These are phyloP conservation scores for Clonostachys chloroleuca DNA, from an alignment of 2,329 filamentous ascomycete species.

Conservation along the genomic window DNA sequence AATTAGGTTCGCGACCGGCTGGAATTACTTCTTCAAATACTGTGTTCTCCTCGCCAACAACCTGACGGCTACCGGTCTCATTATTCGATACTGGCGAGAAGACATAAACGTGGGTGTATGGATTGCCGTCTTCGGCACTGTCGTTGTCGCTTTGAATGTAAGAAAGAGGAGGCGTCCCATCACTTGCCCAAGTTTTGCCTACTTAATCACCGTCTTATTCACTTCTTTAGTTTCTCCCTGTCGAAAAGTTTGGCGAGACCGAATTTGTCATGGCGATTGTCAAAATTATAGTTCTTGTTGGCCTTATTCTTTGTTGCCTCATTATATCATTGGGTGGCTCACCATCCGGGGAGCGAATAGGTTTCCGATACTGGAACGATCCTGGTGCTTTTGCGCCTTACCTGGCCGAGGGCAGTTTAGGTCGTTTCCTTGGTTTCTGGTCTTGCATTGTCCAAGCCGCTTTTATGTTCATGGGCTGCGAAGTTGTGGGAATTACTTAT, in stretches of 20 bases:
- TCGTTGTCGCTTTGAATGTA: constrained; percentile 23
- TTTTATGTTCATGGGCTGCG: constrained; percentile 29
- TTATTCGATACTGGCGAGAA: constrained; percentile 45
- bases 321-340: constrained; percentile 42
- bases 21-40: constrained; percentile 35
- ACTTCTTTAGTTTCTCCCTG: constrained; percentile 14
- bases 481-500: constrained; percentile 24
- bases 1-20: constrained; percentile 43
- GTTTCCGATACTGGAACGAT: constrained; percentile 37
- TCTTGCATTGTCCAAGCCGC: constrained; percentile 41
- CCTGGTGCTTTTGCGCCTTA: constrained; percentile 38
- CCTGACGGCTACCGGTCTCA: constrained; percentile 39
- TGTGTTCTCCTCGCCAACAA: constrained; percentile 40
- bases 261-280: constrained; percentile 43
- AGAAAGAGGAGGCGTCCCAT: background rate
- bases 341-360: constrained; percentile 32
- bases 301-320: constrained; percentile 42
- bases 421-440: constrained; percentile 35
- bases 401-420: constrained; percentile 25
- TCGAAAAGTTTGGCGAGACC: constrained; percentile 36
- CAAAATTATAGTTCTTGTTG: constrained; percentile 43
- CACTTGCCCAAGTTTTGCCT: constrained; percentile 15
- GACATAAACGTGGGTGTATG: constrained; percentile 30
- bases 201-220: constrained; percentile 8
- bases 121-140: constrained; percentile 24